Evolutionary conservation across 805 yeast species (phyloP).

Genomic region (Wickerhamiella shivajii): DNA sequence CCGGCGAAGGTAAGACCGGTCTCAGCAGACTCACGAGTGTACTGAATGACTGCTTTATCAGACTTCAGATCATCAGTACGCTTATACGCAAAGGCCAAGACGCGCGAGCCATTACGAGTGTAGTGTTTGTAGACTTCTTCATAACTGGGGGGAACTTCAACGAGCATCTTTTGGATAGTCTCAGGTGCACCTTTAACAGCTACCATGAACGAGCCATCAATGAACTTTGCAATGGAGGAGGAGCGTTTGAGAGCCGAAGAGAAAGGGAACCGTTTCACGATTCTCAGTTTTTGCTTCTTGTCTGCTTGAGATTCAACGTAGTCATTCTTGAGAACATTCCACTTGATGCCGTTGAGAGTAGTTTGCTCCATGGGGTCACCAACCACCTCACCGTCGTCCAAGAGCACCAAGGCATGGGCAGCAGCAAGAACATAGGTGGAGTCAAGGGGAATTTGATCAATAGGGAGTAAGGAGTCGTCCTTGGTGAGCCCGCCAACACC

Average conservation of each 20-base stretch:
- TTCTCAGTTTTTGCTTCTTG: slow-evolving; percentile 38
- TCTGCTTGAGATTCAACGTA: slow-evolving; percentile 37
- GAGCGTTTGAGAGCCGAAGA: slow-evolving; percentile 93
- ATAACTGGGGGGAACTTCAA: slow-evolving; percentile 56
- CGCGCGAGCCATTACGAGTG: slow-evolving; percentile 93
- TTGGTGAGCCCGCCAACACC: slow-evolving; percentile 74
- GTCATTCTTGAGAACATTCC: slow-evolving; percentile 73
- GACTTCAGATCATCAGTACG: slow-evolving; percentile 32
- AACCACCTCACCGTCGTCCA: slow-evolving; percentile 93
- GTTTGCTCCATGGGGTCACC: slow-evolving; percentile 99
- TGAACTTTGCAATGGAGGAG: slow-evolving; percentile 57
- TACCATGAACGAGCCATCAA: slow-evolving; percentile 44
- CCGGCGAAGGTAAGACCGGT: slow-evolving; percentile 68
- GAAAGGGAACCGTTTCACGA: slow-evolving; percentile 90
- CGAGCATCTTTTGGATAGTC: slow-evolving; percentile 68
- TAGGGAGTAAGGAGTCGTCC: slow-evolving; percentile 39
- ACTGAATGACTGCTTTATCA: slow-evolving; percentile 27
- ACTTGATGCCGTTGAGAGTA: slow-evolving; percentile 72
- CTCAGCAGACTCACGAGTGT: slow-evolving; percentile 69
- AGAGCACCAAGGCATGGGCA: slow-evolving; percentile 86
- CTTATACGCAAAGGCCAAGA: slow-evolving; percentile 86
- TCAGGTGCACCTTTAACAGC: slow-evolving; percentile 98
- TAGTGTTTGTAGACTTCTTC: slow-evolving; percentile 78
- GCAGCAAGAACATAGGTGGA: slow-evolving; percentile 73
- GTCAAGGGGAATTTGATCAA: slow-evolving; percentile 50